Evolutionary conservation across 1,139 yeast species (phyloP).

Genomic region (Hyphopichia khmerensis): DNA sequence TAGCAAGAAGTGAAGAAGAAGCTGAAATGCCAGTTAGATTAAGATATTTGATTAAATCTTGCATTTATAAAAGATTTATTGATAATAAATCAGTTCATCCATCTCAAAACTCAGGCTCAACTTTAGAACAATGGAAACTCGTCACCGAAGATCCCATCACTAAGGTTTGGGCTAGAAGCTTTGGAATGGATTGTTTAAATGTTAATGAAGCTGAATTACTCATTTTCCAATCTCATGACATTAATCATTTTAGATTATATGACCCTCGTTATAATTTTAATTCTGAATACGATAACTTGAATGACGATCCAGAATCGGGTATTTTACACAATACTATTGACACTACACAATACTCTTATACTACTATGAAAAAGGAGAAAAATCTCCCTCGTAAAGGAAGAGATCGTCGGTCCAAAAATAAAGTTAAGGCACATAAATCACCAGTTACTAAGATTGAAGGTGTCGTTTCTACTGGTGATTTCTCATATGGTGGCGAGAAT

Average conservation of each 20-base stretch:
- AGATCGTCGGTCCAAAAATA: constrained; percentile 5
- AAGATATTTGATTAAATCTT: constrained; percentile 49
- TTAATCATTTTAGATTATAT: constrained; percentile 22
- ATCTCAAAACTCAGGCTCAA: constrained; percentile 4
- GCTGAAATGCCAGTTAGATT: constrained; percentile 52
- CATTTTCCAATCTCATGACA: constrained; percentile 38
- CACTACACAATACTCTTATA: constrained; percentile 34
- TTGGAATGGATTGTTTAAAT: constrained; percentile 50
- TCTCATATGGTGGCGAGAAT: constrained; percentile 18
- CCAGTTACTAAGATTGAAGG: constrained; percentile 4
- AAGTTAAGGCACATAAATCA: constrained; percentile 1
- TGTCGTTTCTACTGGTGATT: constrained; percentile 1
- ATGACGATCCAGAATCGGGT: constrained; percentile 8
- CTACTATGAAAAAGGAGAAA: constrained; percentile 7
- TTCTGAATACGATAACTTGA: constrained; percentile 20
- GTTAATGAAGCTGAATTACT: constrained; percentile 53
- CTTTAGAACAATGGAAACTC: constrained; percentile 44
- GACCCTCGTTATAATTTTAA: constrained; percentile 30
- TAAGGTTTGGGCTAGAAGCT: constrained; percentile 55
- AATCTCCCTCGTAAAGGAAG: constrained; percentile 2
- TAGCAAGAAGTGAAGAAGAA: constrained; percentile 26
- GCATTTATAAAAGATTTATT: constrained; percentile 45
- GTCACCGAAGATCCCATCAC: constrained; percentile 57
- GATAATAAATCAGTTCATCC: constrained; percentile 18
- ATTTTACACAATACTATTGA: constrained; percentile 39